A percentile compares a stretch with the other conserved stretches of the same genome.
Evolutionary conservation across 495 filamentous ascomycete genomes (phyloP).

Genomic region (Daldinia bambusicola): DNA sequence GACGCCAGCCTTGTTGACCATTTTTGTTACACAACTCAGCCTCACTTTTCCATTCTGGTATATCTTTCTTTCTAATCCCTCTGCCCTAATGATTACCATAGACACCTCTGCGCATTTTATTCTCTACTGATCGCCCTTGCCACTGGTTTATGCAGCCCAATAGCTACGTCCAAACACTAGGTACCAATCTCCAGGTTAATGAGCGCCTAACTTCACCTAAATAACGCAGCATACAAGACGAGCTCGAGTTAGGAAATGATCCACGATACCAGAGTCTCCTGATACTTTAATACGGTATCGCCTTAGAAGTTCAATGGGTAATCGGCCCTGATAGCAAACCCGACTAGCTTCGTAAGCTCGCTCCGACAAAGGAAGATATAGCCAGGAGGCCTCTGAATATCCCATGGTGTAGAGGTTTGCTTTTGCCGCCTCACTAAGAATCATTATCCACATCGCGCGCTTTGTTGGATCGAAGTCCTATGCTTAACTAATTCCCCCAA

Average conservation of each 20-base stretch:
- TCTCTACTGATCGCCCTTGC: constrained; percentile 39
- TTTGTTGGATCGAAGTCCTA: neutral
- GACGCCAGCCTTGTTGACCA: constrained; percentile 15
- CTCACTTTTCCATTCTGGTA: constrained; percentile 42
- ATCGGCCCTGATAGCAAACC: constrained; percentile 13
- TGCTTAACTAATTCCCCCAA: neutral
- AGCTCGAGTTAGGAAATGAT: constrained; percentile 35
- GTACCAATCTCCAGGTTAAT: constrained; percentile 1
- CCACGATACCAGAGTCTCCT: constrained; percentile 13
- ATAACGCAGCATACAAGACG: constrained; percentile 24
- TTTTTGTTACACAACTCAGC: constrained; percentile 41
- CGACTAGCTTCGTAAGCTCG: constrained; percentile 28
- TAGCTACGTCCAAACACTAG: constrained; percentile 13
- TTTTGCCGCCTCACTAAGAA: constrained; percentile 8
- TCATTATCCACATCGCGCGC: neutral
- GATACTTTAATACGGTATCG: constrained; percentile 15
- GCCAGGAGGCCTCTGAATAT: constrained; percentile 16
- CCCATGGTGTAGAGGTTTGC: too few relatives aligned
- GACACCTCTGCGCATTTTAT: constrained; percentile 32
- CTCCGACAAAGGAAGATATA: neutral
- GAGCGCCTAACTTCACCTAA: neutral
- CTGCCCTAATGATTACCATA: constrained; percentile 20
- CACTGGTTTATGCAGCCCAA: constrained; percentile 29
- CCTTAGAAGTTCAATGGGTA: constrained; percentile 9
- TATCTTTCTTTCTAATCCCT: constrained; percentile 35